Base-by-base conservation (phyloP, 208 protist species). In the Leishmania gerbilli region DNA sequence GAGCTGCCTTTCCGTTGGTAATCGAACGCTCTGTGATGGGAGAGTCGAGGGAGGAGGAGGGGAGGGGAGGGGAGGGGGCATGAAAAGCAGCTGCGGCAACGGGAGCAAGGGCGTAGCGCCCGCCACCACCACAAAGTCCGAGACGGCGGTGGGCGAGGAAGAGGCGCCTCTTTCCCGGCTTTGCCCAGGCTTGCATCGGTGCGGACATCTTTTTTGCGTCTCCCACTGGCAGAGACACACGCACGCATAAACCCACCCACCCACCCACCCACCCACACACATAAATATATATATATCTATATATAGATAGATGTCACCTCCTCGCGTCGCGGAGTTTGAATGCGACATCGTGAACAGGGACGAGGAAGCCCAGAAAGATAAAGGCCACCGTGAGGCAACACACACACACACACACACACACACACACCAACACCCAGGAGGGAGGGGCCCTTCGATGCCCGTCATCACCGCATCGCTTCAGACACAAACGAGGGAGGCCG, bases 71-170 rank as follows among this genome's bases (percentile, higher is more conserved):
- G 51, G 21, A 15, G 47, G 19, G 11, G 42, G 68, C 19, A 69
- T 24, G 21, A 58, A 58, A 58, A 7, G 53, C 21, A 58, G 56
- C 24, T 31, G 56, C 56, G 56, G 27, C 24, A 62, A 11, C 27
- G 27, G 5, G 62, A 40, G 31, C 31, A 68, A 40, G 13, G 15
- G 47, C 64, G 65, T 34, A n/a, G 24, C 6, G 2, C 77, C 15
- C 13, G 79, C 31, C 21, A 79, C 31, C 21, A 79, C n/a, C 17
- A 79, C 60, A 79, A 76, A 45, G 56, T 9, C 24, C n/a, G 47
- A n/a, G 40, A 58, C 51, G 47, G n/a, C 19, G 17, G n/a, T 13
- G 53, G 21, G 53, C 17, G 15, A 40, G 53, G 37, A 62, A 8
- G 72, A 27, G 34, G 27, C 45, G 17, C 17, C 53, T 76, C 45